phyloP scores from a whole-genome alignment of 768 basidiomycete species.

The Termitomyces sp. region DNA sequence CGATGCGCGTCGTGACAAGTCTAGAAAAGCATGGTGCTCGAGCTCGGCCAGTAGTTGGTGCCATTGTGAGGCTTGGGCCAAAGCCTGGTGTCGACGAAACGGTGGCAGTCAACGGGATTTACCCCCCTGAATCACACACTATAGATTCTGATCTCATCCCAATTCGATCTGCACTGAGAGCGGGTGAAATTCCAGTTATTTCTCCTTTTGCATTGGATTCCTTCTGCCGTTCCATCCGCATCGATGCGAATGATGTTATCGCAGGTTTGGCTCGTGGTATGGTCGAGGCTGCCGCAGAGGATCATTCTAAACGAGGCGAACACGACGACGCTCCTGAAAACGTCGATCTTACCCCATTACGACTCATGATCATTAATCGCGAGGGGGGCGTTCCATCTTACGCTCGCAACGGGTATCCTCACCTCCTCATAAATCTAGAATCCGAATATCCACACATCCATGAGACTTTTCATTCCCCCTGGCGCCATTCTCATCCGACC shows the following conservation, averaged over 20 bases:
- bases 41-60: conserved; percentile 84
- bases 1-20: conserved; percentile 75
- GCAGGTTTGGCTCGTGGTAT: conserved; percentile 85
- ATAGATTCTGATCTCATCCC: conserved; percentile 74
- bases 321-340: conserved; percentile 42
- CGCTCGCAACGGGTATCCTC: conserved; percentile 90
- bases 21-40: conserved; percentile 83
- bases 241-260: conserved; percentile 85
- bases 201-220: conserved; percentile 92
- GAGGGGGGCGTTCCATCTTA: conserved; percentile 98
- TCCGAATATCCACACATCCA: conserved; percentile 85
- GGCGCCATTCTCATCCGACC: conserved; percentile 77
- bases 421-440: conserved; percentile 90
- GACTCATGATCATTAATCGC: conserved; percentile 95
- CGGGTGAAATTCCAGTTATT: conserved; percentile 95
- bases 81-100: conserved; percentile 45
- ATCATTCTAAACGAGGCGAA: conserved; percentile 21
- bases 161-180: conserved; percentile 82
- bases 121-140: conserved; percentile 72
- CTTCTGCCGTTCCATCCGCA: conserved; percentile 77
- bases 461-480: conserved; percentile 74
- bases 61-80: conserved; percentile 80
- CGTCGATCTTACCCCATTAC: conserved; percentile 84
- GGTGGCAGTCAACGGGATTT: conserved; percentile 24
- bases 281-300: conserved; percentile 46